Percentiles rank a stretch among this genome's conserved stretches.
Evolutionary conservation across 2,329 filamentous ascomycete genomes (phyloP).

Genomic region (Colletotrichum kahawae): DNA sequence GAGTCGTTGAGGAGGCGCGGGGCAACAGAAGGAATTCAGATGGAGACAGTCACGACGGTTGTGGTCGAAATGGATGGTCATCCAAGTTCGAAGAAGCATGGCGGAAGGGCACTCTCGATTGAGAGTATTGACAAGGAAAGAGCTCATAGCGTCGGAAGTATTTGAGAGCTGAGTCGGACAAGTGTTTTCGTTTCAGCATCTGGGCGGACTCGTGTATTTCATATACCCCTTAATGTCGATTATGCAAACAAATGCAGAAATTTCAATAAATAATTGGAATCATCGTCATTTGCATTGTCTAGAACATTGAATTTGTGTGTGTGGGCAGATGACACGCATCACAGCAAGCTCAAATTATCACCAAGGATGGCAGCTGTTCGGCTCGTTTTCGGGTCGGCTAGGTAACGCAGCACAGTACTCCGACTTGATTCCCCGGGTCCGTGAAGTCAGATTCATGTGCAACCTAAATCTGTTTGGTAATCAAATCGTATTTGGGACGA

Average conservation of each 20-base stretch:
- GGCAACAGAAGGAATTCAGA: conserved; percentile 39
- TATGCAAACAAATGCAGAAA: background rate
- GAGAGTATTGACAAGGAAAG: conserved; percentile 9
- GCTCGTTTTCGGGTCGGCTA: background rate
- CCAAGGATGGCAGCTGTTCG: background rate
- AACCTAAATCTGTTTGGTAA: background rate
- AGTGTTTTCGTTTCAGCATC: background rate
- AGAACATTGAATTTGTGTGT: background rate
- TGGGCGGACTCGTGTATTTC: background rate
- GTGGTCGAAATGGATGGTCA: conserved; percentile 37
- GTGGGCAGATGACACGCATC: background rate
- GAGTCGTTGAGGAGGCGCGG: conserved; percentile 4
- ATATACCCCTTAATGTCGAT: conserved; percentile 6
- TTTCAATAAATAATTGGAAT: rapidly evolving
- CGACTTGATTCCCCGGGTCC: background rate
- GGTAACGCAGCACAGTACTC: background rate
- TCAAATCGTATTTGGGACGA: background rate
- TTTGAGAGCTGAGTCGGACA: background rate
- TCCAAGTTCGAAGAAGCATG: background rate
- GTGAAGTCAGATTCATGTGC: background rate
- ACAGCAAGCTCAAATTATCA: background rate
- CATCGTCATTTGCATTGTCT: background rate
- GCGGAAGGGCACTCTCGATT: background rate
- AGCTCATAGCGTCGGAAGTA: conserved; percentile 9
- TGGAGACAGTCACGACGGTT: conserved; percentile 48